Evolutionary conservation across 768 basidiomycete species (phyloP).

Genomic region (Leucogyrophana mollusca): DNA sequence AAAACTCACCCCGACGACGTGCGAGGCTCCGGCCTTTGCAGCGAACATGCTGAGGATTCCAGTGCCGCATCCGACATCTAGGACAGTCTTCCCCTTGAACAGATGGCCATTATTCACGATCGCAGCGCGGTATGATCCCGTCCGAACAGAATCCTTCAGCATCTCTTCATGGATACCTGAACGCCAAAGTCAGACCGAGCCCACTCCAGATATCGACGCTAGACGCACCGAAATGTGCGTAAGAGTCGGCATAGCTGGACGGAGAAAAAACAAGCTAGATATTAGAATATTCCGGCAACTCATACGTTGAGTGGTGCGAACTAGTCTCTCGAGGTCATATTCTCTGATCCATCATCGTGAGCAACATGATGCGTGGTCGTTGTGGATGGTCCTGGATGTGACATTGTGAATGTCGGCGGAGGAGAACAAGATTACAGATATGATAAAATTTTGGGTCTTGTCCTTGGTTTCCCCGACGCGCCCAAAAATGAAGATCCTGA

Average conservation of each 20-base stretch:
- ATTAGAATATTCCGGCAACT: conserved; percentile 35
- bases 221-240: conserved; percentile 85
- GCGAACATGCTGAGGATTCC: conserved; percentile 99
- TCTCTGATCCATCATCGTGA: conserved; percentile 23
- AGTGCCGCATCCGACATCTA: conserved; percentile 98
- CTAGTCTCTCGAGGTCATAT: conserved; percentile 91
- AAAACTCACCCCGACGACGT: conserved; percentile 82
- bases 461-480: neutral
- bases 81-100: conserved; percentile 95
- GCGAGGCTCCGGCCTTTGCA: conserved; percentile 91
- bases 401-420: conserved; percentile 18
- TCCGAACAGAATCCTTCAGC: conserved; percentile 96
- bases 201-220: neutral
- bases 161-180: conserved; percentile 98
- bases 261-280: conserved; percentile 30
- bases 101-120: conserved; percentile 94
- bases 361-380: conserved; percentile 7
- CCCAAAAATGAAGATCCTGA: conserved; percentile 7
- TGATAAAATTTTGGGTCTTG: conserved; percentile 1
- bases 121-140: conserved; percentile 90
- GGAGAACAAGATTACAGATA: neutral
- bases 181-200: conserved; percentile 6
- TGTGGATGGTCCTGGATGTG: conserved; percentile 29
- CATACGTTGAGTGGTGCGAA: conserved; percentile 44
- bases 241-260: conserved; percentile 89